These are phyloP conservation scores for Plasmodium relictum DNA, from an alignment of 169 alveolate species.

Conservation along the genomic window DNA sequence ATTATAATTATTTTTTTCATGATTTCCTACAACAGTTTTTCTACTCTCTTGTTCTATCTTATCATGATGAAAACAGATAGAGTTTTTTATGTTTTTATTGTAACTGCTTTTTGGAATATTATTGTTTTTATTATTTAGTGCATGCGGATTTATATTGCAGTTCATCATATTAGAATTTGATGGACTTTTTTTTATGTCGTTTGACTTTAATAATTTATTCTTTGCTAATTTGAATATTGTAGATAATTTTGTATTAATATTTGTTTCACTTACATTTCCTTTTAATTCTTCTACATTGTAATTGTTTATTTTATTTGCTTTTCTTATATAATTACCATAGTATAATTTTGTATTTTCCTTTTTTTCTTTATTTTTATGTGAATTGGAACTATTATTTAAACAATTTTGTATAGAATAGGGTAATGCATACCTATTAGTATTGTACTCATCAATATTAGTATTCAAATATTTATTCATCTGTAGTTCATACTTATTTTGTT, in stretches of 20 bases:
- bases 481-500: not conserved
- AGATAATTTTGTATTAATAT: no score
- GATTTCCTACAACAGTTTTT: not conserved
- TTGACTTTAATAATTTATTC: not conserved
- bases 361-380: not conserved
- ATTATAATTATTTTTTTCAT: not conserved
- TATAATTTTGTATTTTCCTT: not conserved
- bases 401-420: not conserved
- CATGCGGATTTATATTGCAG: not conserved
- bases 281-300: no score
- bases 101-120: not conserved
- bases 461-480: not conserved
- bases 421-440: not conserved
- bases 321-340: no score
- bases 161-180: not conserved
- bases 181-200: not conserved
- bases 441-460: not conserved
- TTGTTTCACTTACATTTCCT: no score
- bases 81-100: not conserved
- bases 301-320: no score
- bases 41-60: constrained; percentile 3
- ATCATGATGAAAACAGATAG: not conserved
- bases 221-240: no score
- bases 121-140: not conserved
- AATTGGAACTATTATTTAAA: no score